phyloP scores from a whole-genome alignment of 139 green algal genomes.

The Axilococcus clingmanii region DNA sequence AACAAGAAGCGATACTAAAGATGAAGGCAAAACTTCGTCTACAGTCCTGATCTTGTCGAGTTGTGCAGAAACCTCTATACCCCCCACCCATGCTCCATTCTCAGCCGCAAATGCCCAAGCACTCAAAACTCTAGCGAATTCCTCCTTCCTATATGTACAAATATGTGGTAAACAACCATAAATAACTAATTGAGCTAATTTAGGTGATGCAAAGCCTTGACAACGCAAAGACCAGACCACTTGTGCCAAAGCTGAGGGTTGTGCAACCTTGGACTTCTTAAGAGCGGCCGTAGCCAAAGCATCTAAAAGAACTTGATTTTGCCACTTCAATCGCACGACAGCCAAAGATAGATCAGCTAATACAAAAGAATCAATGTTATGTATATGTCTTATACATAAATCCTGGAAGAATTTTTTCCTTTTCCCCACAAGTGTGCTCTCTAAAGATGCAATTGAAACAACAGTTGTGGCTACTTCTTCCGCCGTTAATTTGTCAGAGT shows the following conservation, averaged over 20 bases:
- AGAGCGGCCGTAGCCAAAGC: not conserved
- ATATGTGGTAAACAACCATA: not conserved
- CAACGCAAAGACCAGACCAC: not conserved
- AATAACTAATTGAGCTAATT: not conserved
- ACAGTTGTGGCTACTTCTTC: no score
- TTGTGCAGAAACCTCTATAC: no score
- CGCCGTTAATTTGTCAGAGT: not conserved
- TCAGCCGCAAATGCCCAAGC: not conserved
- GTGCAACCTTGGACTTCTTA: not conserved
- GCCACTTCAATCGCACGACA: conserved; percentile 7
- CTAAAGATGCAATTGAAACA: no score
- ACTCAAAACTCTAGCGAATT: conserved; percentile 6
- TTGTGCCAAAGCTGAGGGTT: not conserved
- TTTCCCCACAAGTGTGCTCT: no score
- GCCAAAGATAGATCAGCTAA: not conserved
- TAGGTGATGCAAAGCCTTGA: not conserved
- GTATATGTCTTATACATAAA: no score
- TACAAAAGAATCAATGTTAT: no score
- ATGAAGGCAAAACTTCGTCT: no score
- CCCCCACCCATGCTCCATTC: not conserved
- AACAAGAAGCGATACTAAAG: no score
- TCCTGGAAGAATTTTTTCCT: no score
- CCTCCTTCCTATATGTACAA: not conserved
- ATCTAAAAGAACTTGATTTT: not conserved
- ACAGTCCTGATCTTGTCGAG: no score